Conservation (phyloP, 495 filamentous ascomycete species). For the Aspergillus coremiiformis region DNA sequence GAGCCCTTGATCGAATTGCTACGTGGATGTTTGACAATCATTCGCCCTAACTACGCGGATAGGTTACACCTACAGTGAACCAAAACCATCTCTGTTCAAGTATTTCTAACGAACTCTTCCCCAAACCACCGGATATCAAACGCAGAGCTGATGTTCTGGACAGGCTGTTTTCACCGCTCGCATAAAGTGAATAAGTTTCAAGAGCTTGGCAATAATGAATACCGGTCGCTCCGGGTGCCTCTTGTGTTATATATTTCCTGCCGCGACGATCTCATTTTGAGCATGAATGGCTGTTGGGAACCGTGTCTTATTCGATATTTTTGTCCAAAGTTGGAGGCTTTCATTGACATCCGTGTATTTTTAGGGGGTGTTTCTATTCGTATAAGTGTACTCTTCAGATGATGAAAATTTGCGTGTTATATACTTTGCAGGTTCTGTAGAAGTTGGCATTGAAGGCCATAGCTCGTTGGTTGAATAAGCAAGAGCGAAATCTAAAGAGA, state of each 20-base stretch:
- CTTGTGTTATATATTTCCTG: background rate
- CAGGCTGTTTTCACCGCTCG: constrained; percentile 69
- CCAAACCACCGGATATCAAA: background rate
- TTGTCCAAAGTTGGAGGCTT: constrained; percentile 1
- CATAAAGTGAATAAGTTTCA: constrained; percentile 17
- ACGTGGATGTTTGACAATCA: background rate
- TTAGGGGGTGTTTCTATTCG: constrained; percentile 1
- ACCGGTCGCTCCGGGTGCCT: background rate
- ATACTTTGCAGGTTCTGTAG: background rate
- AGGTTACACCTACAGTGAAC: constrained; percentile 93
- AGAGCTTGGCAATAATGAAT: background rate
- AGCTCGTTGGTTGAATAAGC: background rate
- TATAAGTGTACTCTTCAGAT: background rate
- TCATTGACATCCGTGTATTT: constrained; percentile 17
- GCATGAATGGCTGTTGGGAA: background rate
- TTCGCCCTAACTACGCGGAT: constrained; percentile 12
- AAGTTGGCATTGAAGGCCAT: background rate
- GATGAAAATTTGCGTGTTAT: background rate
- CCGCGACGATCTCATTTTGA: background rate
- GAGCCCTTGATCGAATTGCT: constrained; percentile 1
- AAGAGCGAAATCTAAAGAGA: background rate
- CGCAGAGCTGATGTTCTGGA: constrained; percentile 13
- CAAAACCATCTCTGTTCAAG: constrained; percentile 89
- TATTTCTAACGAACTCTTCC: constrained; percentile 31
- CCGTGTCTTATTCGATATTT: background rate